Evolutionary conservation across 2,329 filamentous ascomycete genomes (phyloP).

Genomic region (Calonectria crousiana): DNA sequence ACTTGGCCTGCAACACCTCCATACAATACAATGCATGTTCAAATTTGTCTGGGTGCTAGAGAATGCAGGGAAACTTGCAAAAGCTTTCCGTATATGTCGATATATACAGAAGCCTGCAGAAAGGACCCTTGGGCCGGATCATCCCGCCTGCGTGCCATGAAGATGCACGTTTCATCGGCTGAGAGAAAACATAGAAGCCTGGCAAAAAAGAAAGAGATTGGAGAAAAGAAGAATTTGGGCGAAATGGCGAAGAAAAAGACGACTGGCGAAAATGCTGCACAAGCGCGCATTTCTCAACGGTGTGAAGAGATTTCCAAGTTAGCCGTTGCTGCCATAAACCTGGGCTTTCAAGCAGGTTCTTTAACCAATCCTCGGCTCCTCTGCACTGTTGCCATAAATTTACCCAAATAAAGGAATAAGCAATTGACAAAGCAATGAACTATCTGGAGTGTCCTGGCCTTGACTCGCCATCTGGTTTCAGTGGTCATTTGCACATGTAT

Average conservation of each 20-base stretch:
- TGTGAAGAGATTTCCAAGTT: no score
- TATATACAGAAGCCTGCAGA: not conserved
- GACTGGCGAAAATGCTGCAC: not conserved
- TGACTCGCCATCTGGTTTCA: no score
- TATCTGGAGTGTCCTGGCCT: not conserved
- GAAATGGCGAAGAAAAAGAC: not conserved
- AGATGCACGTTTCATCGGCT: not conserved
- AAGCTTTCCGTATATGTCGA: not conserved
- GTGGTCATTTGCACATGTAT: not conserved
- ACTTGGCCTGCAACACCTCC: not conserved
- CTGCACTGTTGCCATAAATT: not conserved
- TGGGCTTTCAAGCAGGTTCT: not conserved
- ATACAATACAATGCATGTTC: not conserved
- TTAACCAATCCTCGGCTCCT: not conserved
- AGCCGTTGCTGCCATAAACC: not conserved
- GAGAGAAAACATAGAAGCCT: no score
- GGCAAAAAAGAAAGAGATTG: not conserved
- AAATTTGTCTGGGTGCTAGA: not conserved
- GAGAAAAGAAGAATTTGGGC: not conserved
- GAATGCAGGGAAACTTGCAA: rapidly evolving
- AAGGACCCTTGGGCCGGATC: not conserved
- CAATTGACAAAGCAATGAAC: not conserved
- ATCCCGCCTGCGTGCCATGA: not conserved
- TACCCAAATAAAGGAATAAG: not conserved
- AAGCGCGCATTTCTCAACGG: not conserved